Evolutionary conservation across 306 rosid species (phyloP), one percentile per base, ranked within the genome.

Genomic region (Malus sieversii): DNA sequence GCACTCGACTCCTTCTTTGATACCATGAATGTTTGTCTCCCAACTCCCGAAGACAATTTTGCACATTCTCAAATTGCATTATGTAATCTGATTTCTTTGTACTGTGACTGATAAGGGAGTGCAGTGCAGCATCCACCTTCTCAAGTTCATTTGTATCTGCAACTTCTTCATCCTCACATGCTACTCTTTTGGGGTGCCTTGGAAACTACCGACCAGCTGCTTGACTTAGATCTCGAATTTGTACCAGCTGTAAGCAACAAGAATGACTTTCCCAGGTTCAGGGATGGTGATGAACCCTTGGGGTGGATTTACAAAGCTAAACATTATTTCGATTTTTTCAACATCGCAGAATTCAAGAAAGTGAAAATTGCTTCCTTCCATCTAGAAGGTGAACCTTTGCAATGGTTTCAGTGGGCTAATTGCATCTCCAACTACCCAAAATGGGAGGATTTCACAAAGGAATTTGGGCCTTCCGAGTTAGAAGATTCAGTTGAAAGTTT

Each of bases 121-220:
- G 15, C 66, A 79, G 22, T 27, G 73, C 33, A 4, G 10, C 63
- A 40, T 75, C 81, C 78, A 74, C 73, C 20, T 52, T 75, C 35
- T 62, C 65, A 25, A 78, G 44, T 52, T 69, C 78, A 15, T 75
- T 82, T 11, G 7, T 66, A 18, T 15, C 22, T 1, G 48, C 68
- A 4, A 38, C 66, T 19, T 58, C 73, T 48, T 64, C 69, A 27
- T 30, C 64, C 27, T 68, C 72, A 23, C 71, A 72, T 12, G 68
- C 74, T 6, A 79, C 80, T 75, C 25, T 79, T 71, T 83, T 83
- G 53, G 83, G 32, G 13, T 78, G 66, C 64, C 72, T 75, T 83
- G 45, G 77, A 79, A 68, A 79, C 78, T 29, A 66, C 38, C 38
- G 86, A 48, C 83, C 81, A 76, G 10, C 40, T 35, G 70, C 67